Evolutionary conservation across 2,329 filamentous ascomycete species (phyloP).

Genomic region (Rasamsonia emersonii): DNA sequence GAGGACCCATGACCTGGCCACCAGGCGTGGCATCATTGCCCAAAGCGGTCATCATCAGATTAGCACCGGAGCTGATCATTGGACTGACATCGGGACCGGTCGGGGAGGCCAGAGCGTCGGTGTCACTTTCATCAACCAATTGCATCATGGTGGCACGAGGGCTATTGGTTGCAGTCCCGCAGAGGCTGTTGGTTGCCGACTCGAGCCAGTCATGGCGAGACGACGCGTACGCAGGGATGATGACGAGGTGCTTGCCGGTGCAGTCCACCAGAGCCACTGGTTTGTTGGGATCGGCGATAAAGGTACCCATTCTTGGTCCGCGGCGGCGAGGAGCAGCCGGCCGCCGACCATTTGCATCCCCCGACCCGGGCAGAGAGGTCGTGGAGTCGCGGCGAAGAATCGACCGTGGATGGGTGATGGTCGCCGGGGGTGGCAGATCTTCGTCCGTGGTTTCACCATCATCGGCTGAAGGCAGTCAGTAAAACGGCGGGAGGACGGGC

Average conservation of each 20-base stretch:
- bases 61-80: constrained; percentile 59
- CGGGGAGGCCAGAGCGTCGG: constrained; percentile 32
- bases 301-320: constrained; percentile 40
- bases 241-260: constrained; percentile 40
- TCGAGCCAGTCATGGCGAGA: constrained; percentile 39
- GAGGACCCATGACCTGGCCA: constrained; percentile 61
- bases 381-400: constrained; percentile 43
- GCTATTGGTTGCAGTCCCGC: constrained; percentile 35
- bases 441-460: constrained; percentile 55
- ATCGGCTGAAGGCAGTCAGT: constrained; percentile 47
- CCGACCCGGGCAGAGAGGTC: constrained; percentile 35
- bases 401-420: constrained; percentile 39
- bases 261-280: constrained; percentile 40
- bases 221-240: constrained; percentile 39
- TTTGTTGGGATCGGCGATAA: constrained; percentile 40
- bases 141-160: constrained; percentile 32
- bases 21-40: constrained; percentile 39
- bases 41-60: constrained; percentile 72
- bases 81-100: constrained; percentile 37
- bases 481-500: constrained; percentile 15
- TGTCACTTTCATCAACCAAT: constrained; percentile 37
- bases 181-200: constrained; percentile 32
- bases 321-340: constrained; percentile 27
- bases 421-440: constrained; percentile 42
- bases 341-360: constrained; percentile 26